Conservation (phyloP, 495 filamentous ascomycete genomes). For the Collariella sp. region DNA sequence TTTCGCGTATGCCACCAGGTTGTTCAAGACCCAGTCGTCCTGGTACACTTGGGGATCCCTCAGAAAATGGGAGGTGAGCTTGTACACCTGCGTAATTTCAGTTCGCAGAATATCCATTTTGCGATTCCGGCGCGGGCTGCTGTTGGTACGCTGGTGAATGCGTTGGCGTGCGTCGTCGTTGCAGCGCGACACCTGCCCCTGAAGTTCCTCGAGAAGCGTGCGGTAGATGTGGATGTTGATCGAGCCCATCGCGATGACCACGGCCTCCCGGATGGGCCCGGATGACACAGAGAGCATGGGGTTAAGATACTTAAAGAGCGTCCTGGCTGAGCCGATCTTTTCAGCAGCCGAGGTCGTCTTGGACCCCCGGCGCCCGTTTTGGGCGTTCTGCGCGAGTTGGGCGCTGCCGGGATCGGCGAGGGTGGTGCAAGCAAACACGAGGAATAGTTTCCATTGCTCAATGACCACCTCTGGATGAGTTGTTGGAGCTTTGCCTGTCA, state of each 20-base stretch:
- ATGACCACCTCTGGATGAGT: conserved; percentile 80
- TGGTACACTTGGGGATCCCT: conserved; percentile 68
- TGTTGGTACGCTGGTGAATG: conserved; percentile 71
- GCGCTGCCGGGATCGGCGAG: conserved; percentile 72
- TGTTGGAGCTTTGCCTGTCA: conserved; percentile 51
- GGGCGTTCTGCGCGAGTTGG: conserved; percentile 55
- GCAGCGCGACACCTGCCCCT: conserved; percentile 69
- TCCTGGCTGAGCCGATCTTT: conserved; percentile 78
- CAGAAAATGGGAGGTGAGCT: conserved; percentile 85
- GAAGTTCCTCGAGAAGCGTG: conserved; percentile 80
- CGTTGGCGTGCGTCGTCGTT: conserved; percentile 84
- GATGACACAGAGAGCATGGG: conserved; percentile 73
- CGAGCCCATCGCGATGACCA: conserved; percentile 85
- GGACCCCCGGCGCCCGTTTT: conserved; percentile 78
- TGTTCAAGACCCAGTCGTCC: conserved; percentile 88
- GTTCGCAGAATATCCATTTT: conserved; percentile 81
- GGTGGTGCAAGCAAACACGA: conserved; percentile 95
- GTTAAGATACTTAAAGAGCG: conserved; percentile 82
- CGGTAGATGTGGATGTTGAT: conserved; percentile 96
- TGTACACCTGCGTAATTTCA: conserved; percentile 92
- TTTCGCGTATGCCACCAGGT: conserved; percentile 82
- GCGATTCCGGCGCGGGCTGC: conserved; percentile 63
- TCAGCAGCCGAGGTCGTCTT: conserved; percentile 63
- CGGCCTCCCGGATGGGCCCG: conserved; percentile 71
- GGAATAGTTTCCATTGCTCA: conserved; percentile 98